Base-by-base conservation (phyloP, 192 early-diverging fungal genomes). In the Coemansia sp. region DNA sequence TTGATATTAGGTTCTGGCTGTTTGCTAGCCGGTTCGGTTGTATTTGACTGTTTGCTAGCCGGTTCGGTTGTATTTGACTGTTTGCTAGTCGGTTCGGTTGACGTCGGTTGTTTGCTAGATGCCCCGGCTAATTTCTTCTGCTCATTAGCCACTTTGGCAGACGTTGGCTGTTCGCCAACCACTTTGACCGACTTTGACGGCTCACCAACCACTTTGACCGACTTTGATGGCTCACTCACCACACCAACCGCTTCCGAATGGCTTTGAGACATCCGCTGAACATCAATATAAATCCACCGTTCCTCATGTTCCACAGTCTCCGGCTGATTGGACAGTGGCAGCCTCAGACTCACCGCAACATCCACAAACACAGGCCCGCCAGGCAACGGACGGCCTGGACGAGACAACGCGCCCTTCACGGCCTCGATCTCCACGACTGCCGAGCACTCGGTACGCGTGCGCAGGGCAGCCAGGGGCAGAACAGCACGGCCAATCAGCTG, bases 351-450 rank as follows among this genome's bases (percentile, higher is more conserved):
- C n/a, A 52, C 76, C 21, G 76, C 67, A 2, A 73, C 64, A 35
- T 79, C 70, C 2, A 79, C 64, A 67, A 67, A 73, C 5, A 79
- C 38, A 2, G 76, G 70, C 2, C 76, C 76, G 24, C 76, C 76
- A 5, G 57, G 47, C 38, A 79, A 54, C 10, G 76, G 59, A 39
- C 63, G 72, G 35, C 59, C 71, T 4, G 51, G 15, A 29, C 76
- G 55, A 32, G 59, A 21, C n/a, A 60, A 41, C 4, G 66, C 43
- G 17, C 64, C 67, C 11, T 67, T 45, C 1, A 5, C 64, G 3
- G 76, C 56, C 52, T 70, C 68, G 35, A 79, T 54, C 52, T 73
- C 70, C 8, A 73, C 59, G 17, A 73, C 22, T 12, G 45, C 57
- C 17, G 76, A 58, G 4, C 48, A 70, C 48, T 79, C 76, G 6